A percentile compares a stretch with the other conserved stretches of the same genome.
Evolutionary conservation across 2,329 filamentous ascomycete species (phyloP).

Genomic region (Stagonosporopsis chrysanthemi): DNA sequence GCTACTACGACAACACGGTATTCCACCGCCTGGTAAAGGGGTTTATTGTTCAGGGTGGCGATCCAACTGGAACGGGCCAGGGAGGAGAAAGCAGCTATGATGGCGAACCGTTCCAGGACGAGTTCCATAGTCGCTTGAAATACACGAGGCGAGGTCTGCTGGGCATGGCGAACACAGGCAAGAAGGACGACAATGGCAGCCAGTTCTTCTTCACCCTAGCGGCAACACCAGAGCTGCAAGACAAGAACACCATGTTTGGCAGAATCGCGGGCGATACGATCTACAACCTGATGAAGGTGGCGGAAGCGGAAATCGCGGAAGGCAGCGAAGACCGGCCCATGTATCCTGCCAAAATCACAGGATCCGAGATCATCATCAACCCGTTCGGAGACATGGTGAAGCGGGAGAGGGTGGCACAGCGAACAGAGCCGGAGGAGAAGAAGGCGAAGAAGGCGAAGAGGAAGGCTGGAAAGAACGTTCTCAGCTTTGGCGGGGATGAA

Average conservation of each 20-base stretch:
- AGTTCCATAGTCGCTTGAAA: slow-evolving; percentile 89
- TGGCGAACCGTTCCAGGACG: slow-evolving; percentile 82
- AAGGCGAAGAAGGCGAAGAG: slow-evolving; percentile 66
- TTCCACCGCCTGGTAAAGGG: slow-evolving; percentile 93
- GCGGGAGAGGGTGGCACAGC: slow-evolving; percentile 64
- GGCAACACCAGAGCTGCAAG: slow-evolving; percentile 81
- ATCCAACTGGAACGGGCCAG: slow-evolving; percentile 89
- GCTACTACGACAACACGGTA: slow-evolving; percentile 91
- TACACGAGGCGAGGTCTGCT: slow-evolving; percentile 90
- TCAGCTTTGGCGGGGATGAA: slow-evolving; percentile 78
- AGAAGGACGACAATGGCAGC: slow-evolving; percentile 82
- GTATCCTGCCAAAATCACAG: slow-evolving; percentile 81
- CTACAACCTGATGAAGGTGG: slow-evolving; percentile 94
- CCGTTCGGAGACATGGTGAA: slow-evolving; percentile 84
- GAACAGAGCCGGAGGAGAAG: slow-evolving; percentile 55
- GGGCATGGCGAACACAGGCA: slow-evolving; percentile 93
- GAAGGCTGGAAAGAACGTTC: slow-evolving; percentile 76
- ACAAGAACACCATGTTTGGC: slow-evolving; percentile 93
- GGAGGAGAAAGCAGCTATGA: slow-evolving; percentile 93
- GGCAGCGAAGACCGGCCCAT: slow-evolving; percentile 82
- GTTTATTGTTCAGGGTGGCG: slow-evolving; percentile 93
- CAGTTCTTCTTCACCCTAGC: slow-evolving; percentile 97
- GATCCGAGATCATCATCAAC: slow-evolving; percentile 78
- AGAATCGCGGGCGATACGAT: slow-evolving; percentile 92
- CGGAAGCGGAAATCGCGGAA: slow-evolving; percentile 79